phyloP scores from a whole-genome alignment of 106 monocot species.

The Vanilla planifolia region DNA sequence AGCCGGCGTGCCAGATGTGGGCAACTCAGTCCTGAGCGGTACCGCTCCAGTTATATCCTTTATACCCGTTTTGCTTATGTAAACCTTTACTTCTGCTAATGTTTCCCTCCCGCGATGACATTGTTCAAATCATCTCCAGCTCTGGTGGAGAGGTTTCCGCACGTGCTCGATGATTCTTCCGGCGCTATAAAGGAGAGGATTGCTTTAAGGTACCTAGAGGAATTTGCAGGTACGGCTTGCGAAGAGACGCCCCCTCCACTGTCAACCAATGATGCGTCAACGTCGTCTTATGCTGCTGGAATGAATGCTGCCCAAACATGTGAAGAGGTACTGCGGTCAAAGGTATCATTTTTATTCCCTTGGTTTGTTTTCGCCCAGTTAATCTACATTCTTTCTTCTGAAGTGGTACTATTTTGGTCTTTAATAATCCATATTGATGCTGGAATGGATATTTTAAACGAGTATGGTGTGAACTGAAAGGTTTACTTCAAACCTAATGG shows the following conservation, averaged over 20 bases:
- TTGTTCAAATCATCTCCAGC: constrained; percentile 18
- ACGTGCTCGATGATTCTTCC: constrained; percentile 13
- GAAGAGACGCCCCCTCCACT: not conserved
- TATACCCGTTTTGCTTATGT: not conserved
- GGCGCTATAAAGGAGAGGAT: constrained; percentile 23
- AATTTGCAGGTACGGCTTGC: constrained; percentile 7
- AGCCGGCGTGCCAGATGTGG: constrained; percentile 14
- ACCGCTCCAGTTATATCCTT: not conserved
- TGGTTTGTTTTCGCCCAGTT: not conserved
- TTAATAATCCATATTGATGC: no score
- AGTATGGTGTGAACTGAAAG: no score
- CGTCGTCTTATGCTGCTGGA: not conserved
- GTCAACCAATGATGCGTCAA: not conserved
- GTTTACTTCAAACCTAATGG: no score
- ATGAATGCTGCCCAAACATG: not conserved
- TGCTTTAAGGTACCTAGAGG: constrained; percentile 32
- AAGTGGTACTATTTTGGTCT: no score
- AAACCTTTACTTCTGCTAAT: not conserved
- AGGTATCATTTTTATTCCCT: constrained; percentile 1
- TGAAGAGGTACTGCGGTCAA: constrained; percentile 11
- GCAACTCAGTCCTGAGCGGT: constrained; percentile 28
- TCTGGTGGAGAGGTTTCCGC: constrained; percentile 13
- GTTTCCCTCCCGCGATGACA: not conserved
- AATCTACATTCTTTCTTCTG: no score
- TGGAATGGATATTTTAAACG: no score